phyloP scores from a whole-genome alignment of 2,329 filamentous ascomycete genomes.

The Penicillium vulpinum region DNA sequence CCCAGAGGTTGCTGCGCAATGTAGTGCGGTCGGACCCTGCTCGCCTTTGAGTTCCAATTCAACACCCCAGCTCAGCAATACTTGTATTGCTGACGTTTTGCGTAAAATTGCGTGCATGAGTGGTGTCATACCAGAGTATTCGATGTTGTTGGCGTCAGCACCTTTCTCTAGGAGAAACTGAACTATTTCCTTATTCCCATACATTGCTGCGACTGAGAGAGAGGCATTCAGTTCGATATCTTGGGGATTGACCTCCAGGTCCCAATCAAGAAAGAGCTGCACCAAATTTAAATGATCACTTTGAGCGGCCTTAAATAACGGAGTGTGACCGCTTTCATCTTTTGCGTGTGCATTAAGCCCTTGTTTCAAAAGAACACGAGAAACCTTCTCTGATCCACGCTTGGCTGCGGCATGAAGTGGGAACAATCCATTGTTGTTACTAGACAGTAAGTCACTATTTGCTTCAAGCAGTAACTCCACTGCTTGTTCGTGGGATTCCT shows the following conservation, averaged over 20 bases:
- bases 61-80: not conserved
- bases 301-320: not conserved
- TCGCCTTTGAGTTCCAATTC: not conserved
- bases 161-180: not conserved
- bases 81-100: not conserved
- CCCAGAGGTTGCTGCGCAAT: not conserved
- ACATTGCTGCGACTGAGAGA: not conserved
- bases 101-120: not conserved
- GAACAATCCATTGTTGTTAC: fast-evolving
- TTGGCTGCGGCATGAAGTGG: not conserved
- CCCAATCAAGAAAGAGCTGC: not conserved
- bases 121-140: not conserved
- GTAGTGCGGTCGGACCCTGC: not conserved
- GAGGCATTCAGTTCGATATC: not conserved
- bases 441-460: not conserved
- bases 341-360: not conserved
- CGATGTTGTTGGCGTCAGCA: not conserved
- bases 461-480: not conserved
- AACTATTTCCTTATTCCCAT: not conserved
- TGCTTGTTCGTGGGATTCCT: not conserved
- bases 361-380: not conserved
- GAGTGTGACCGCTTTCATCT: not conserved
- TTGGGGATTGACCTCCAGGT: not conserved
- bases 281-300: not conserved
- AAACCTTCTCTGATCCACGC: not conserved